Percentiles rank a stretch among this genome's conserved stretches.
These are phyloP conservation scores for Sonneratia alba DNA, from an alignment of 345 rosid species.

Conservation along the genomic window DNA sequence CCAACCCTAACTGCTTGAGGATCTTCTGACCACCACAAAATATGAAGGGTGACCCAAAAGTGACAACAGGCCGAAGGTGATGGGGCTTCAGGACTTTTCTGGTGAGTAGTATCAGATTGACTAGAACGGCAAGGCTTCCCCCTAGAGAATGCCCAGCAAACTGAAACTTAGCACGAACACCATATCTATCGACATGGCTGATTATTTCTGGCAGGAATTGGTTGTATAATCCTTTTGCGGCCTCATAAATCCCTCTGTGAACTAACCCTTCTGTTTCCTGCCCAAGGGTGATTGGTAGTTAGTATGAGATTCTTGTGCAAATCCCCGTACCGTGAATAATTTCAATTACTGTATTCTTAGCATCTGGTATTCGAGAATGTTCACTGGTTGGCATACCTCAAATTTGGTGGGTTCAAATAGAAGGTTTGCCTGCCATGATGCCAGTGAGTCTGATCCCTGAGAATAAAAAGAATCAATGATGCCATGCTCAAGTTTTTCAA, in stretches of 20 bases:
- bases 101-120: slow-evolving; percentile 58
- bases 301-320: background rate
- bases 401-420: slow-evolving; percentile 80
- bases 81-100: slow-evolving; percentile 46
- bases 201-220: slow-evolving; percentile 71
- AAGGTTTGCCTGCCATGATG: slow-evolving; percentile 90
- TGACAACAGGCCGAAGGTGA: slow-evolving; percentile 56
- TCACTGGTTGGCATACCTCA: slow-evolving; percentile 37
- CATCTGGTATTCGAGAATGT: background rate
- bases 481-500: background rate
- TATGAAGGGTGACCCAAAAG: slow-evolving; percentile 85
- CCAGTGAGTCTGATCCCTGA: slow-evolving; percentile 85
- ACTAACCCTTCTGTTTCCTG: slow-evolving; percentile 75
- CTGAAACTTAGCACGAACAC: slow-evolving; percentile 68
- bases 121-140: slow-evolving; percentile 75
- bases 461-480: background rate
- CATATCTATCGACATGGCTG: slow-evolving; percentile 46
- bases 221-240: slow-evolving; percentile 77
- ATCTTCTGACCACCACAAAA: slow-evolving; percentile 75
- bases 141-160: slow-evolving; percentile 94
- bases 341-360: too few relatives aligned
- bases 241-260: slow-evolving; percentile 93
- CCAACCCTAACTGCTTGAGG: slow-evolving; percentile 56
- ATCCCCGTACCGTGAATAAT: too few relatives aligned
- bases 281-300: slow-evolving; percentile 1